phyloP scores from a whole-genome alignment of 371 early-diverging fungal genomes.

The Blastocladiella emersonii region DNA sequence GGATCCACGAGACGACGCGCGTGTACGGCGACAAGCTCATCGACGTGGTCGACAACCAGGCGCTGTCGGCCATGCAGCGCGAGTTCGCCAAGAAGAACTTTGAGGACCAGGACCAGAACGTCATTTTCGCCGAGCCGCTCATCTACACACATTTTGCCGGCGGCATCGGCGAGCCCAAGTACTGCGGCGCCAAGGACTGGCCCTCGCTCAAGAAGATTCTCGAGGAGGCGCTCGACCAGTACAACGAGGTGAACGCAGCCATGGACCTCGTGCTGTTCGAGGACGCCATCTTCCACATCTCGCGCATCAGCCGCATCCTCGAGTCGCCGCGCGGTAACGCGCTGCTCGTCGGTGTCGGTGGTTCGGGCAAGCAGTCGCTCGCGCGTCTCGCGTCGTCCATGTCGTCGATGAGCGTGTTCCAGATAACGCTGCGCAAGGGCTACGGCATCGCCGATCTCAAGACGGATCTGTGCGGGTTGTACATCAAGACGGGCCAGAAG shows the following conservation, averaged over 20 bases:
- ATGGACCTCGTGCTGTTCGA: conserved; percentile 47
- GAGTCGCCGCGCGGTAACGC: conserved; percentile 45
- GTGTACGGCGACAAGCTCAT: conserved; percentile 45
- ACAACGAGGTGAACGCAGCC: conserved; percentile 43
- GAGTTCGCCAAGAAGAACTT: conserved; percentile 39
- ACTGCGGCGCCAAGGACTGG: conserved; percentile 39
- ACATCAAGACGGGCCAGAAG: conserved; percentile 41
- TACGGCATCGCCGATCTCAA: conserved; percentile 38
- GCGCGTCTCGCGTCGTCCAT: conserved; percentile 41
- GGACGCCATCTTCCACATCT: conserved; percentile 45
- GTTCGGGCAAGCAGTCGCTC: conserved; percentile 41
- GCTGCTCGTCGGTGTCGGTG: conserved; percentile 45
- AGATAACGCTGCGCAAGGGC: conserved; percentile 42
- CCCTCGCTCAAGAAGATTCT: conserved; percentile 24
- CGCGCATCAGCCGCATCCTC: conserved; percentile 40
- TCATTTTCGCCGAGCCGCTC: conserved; percentile 34
- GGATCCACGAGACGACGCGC: conserved; percentile 36
- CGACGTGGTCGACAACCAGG: conserved; percentile 23
- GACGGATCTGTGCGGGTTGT: conserved; percentile 33
- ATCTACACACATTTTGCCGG: conserved; percentile 38
- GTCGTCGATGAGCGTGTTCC: conserved; percentile 43
- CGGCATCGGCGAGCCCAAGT: conserved; percentile 37
- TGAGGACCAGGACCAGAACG: conserved; percentile 38
- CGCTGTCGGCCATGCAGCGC: conserved; percentile 27
- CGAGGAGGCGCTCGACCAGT: conserved; percentile 42